Evolutionary conservation across 208 protist species (phyloP).

Genomic region (Trypanosomatidae sp.): DNA sequence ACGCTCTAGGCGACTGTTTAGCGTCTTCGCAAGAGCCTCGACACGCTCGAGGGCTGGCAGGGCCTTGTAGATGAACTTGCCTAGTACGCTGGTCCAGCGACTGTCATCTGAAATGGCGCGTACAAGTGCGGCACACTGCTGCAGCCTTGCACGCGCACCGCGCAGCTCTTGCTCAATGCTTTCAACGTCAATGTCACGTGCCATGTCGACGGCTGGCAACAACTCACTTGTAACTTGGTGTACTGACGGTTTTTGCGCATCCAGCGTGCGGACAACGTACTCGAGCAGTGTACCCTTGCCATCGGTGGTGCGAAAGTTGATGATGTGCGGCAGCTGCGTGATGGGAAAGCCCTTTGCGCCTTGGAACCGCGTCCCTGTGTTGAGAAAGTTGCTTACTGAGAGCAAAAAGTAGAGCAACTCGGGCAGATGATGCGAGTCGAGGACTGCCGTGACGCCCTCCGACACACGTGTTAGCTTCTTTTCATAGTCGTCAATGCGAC

Average conservation of each 20-base stretch:
- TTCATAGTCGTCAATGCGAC: slow-evolving; percentile 31
- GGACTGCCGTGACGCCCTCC: slow-evolving; percentile 18
- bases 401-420: slow-evolving; percentile 41
- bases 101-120: slow-evolving; percentile 30
- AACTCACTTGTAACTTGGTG: slow-evolving; percentile 34
- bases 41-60: slow-evolving; percentile 20
- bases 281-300: slow-evolving; percentile 46
- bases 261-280: slow-evolving; percentile 23
- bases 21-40: slow-evolving; percentile 25
- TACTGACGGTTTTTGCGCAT: slow-evolving; percentile 17
- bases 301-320: slow-evolving; percentile 52
- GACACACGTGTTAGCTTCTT: slow-evolving; percentile 23
- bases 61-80: slow-evolving; percentile 40
- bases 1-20: slow-evolving; percentile 23
- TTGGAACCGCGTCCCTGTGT: slow-evolving; percentile 55
- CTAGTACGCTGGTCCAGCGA: slow-evolving; percentile 37
- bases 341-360: slow-evolving; percentile 64
- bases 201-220: slow-evolving; percentile 28
- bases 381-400: slow-evolving; percentile 63
- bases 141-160: slow-evolving; percentile 16
- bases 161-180: slow-evolving; percentile 40
- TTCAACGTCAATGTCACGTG: slow-evolving; percentile 31
- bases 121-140: slow-evolving; percentile 30
- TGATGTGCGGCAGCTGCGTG: slow-evolving; percentile 48
- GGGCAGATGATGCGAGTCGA: slow-evolving; percentile 31